Conservation (phyloP, 306 rosid genomes). For the Corylus americana region DNA sequence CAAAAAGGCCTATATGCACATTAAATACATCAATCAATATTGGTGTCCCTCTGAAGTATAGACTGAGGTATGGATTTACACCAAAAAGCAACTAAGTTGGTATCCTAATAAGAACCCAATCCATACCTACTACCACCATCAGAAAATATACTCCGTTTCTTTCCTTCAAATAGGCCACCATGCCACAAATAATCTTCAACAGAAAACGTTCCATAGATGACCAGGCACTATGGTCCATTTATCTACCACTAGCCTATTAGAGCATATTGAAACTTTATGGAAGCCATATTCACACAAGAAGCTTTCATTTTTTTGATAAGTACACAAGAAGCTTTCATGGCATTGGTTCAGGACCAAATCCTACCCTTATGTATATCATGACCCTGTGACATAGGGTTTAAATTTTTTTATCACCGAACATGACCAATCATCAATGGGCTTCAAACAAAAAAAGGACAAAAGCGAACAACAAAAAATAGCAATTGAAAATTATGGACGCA, state of each 20-base stretch:
- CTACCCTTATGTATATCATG: not conserved
- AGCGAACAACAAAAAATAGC: not conserved
- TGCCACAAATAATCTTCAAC: not conserved
- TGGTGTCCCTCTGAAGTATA: not conserved
- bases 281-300: not conserved
- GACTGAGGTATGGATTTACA: not conserved
- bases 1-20: not conserved
- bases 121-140: not conserved
- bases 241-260: not conserved
- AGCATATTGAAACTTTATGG: conserved; percentile 1
- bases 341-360: not conserved
- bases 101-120: not conserved
- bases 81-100: not conserved
- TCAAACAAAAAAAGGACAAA: not conserved
- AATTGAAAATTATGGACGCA: not conserved
- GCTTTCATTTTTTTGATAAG: not conserved
- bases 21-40: not conserved
- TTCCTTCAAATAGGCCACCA: not conserved
- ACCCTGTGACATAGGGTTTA: not conserved
- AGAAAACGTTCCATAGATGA: not conserved
- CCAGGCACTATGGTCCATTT: not conserved
- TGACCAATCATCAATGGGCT: not conserved
- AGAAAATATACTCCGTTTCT: not conserved
- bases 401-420: not conserved
- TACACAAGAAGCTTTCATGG: not conserved